These are phyloP conservation scores for Penicillium canariense DNA, from an alignment of 495 filamentous ascomycete genomes.

Conservation along the genomic window DNA sequence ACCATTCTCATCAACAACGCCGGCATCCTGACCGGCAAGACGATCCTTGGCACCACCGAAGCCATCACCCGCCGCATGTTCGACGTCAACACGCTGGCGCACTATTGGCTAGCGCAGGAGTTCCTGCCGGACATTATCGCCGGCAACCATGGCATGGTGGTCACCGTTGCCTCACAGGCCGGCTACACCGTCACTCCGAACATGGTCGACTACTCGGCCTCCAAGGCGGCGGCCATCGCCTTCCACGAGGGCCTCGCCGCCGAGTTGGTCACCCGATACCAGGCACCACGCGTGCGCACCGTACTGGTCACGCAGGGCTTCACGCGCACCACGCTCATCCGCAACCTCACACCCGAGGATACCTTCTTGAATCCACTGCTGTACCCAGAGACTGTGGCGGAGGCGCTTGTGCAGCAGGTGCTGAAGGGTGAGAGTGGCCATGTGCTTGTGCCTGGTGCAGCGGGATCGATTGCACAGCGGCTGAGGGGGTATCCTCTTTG, in stretches of 20 bases:
- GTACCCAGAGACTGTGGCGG: slow-evolving; percentile 62
- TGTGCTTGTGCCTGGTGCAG: slow-evolving; percentile 49
- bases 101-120: slow-evolving; percentile 61
- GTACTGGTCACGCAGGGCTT: slow-evolving; percentile 65
- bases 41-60: slow-evolving; percentile 57
- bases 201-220: slow-evolving; percentile 67
- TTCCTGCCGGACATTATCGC: slow-evolving; percentile 66
- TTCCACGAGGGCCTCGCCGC: slow-evolving; percentile 70
- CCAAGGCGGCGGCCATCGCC: slow-evolving; percentile 62
- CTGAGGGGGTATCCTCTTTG: slow-evolving; percentile 43
- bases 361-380: slow-evolving; percentile 55
- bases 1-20: slow-evolving; percentile 78
- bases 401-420: slow-evolving; percentile 59
- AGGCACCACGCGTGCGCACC: slow-evolving; percentile 63
- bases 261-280: slow-evolving; percentile 59
- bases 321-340: slow-evolving; percentile 59
- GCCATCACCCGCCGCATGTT: slow-evolving; percentile 61
- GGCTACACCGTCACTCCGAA: slow-evolving; percentile 58
- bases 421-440: slow-evolving; percentile 55
- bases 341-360: slow-evolving; percentile 54
- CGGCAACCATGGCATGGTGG: slow-evolving; percentile 69
- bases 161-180: slow-evolving; percentile 67
- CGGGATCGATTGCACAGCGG: slow-evolving; percentile 29
- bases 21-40: slow-evolving; percentile 59
- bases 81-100: slow-evolving; percentile 67